Evolutionary conservation across 805 yeast genomes (phyloP), one percentile per base, ranked within the genome.

Genomic region (Candida schatavii): DNA sequence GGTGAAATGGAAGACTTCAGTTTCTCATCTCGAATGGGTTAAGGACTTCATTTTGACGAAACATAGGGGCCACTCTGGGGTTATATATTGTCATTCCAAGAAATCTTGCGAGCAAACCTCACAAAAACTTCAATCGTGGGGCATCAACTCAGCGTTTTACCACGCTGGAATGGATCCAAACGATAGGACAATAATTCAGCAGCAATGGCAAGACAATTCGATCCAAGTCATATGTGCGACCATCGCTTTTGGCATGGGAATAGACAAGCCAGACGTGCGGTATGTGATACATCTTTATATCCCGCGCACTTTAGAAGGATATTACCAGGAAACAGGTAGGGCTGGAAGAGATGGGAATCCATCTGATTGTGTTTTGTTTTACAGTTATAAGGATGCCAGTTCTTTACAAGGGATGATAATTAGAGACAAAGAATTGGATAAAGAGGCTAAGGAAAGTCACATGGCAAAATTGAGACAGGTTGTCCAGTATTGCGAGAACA

Each of bases 181-280:
- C 11, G 88, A 83, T 23, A 72, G 98, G 45, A 64, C 77, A 17
- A 48, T 60, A 3, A 80, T 88, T n/a, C 99, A 93, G 61, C 68
- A 68, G 18, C 69, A 65, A 25, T 93, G 99, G 99, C 99, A 93
- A 60, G 57, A 65, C 1, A 83, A 85, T 42, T 59, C 62, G 17
- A 65, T 83, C 18, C 84, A 83, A 56, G 84, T 90, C 1, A 89
- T 93, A 11, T 91, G 97, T 67, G 99, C 99, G 0, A 93, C 99
- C 0, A 85, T 93, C 54, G 99, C 99, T 0, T 93, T 93, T 72
- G 99, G 99, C 21, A 93, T 93, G 99, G 99, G 99, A 37, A 91
- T 93, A 43, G 99, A 93, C 64, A 93, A 93, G 60, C 86, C 97
- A 0, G 95, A 93, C 62, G 99, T 93, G 10, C 70, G 99, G 36